These are phyloP conservation scores for Musa schizocarpa DNA, from an alignment of 176 grass and related monocot species.

Conservation along the genomic window DNA sequence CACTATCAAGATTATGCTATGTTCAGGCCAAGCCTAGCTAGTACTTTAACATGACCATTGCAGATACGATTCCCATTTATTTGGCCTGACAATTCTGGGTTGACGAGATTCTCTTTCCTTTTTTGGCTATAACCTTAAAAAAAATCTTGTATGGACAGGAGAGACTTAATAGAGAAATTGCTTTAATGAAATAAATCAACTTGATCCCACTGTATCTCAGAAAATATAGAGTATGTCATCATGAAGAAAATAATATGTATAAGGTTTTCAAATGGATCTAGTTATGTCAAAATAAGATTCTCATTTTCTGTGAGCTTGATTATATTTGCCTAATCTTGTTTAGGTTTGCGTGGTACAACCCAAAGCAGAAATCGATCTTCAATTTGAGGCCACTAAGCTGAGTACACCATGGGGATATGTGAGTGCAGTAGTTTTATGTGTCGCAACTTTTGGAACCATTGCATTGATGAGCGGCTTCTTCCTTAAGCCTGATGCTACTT, in stretches of 20 bases:
- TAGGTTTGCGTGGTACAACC: constrained; percentile 93
- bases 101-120: too few species aligned
- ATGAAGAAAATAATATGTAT: not conserved
- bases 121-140: too few species aligned
- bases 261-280: not conserved
- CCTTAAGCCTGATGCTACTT: constrained; percentile 74
- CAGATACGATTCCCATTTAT: too few species aligned
- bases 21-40: not conserved
- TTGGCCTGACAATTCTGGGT: too few species aligned
- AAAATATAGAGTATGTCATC: too few species aligned
- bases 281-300: not conserved
- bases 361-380: constrained; percentile 89
- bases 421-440: constrained; percentile 46
- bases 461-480: constrained; percentile 91
- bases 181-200: too few species aligned
- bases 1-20: not conserved
- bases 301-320: not conserved
- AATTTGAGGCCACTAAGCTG: constrained; percentile 67
- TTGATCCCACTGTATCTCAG: too few species aligned
- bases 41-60: not conserved
- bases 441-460: constrained; percentile 86
- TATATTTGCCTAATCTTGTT: not conserved
- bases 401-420: constrained; percentile 81
- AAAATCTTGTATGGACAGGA: too few species aligned
- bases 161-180: too few species aligned